Conservation (phyloP, 2,329 filamentous ascomycete genomes). For the Lachnellula subtilissima region DNA sequence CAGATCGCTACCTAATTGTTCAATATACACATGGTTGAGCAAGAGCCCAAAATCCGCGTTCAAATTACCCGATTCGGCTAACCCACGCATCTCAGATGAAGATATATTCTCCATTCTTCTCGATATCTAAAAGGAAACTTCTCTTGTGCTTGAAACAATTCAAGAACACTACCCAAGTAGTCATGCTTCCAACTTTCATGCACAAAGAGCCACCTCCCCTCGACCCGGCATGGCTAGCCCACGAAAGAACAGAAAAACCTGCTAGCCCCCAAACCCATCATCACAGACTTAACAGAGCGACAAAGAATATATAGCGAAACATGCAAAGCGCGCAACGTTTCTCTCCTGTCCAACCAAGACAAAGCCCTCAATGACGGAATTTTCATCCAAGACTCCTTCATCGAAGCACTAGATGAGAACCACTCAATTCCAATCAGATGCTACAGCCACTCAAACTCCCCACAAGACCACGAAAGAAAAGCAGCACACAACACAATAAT, state of each 20-base stretch:
- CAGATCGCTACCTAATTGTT: no score
- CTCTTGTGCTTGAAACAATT: background rate
- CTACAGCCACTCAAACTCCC: constrained; percentile 7
- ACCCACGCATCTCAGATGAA: no score
- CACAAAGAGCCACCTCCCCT: constrained; percentile 32
- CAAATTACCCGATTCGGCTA: no score
- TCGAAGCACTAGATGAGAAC: background rate
- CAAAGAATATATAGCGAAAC: constrained; percentile 36
- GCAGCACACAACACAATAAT: constrained; percentile 29
- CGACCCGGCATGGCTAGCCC: constrained; percentile 38
- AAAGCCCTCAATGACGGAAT: constrained; percentile 35
- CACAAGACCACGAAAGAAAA: no score
- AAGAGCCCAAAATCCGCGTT: no score
- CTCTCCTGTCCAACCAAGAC: constrained; percentile 36
- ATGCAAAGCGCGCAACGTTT: constrained; percentile 36
- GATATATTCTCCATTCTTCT: no score
- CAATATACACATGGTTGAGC: no score
- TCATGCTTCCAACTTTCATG: constrained; percentile 9
- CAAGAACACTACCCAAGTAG: background rate
- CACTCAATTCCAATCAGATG: constrained; percentile 16
- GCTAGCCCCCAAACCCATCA: constrained; percentile 23
- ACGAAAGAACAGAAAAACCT: constrained; percentile 33
- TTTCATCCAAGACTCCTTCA: constrained; percentile 13
- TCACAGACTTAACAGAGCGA: constrained; percentile 17
- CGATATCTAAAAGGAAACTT: background rate